A percentile compares a stretch with the other conserved stretches of the same genome.
Conservation (phyloP, 2,329 filamentous ascomycete genomes). For the Colletotrichum australisinense region DNA sequence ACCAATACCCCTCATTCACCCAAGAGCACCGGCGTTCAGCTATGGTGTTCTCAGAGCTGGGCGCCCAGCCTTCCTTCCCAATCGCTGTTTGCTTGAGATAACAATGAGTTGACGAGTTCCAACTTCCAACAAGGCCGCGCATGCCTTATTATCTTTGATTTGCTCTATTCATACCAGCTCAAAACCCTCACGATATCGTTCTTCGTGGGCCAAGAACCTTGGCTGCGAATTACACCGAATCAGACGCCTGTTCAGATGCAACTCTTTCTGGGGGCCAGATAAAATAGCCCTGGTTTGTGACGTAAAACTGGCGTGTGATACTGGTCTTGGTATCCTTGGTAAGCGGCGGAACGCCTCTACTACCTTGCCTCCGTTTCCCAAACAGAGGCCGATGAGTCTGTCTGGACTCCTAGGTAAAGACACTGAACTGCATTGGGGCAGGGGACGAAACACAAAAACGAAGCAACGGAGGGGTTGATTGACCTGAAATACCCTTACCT, state of each 20-base stretch:
- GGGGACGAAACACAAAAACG: slow-evolving; percentile 5
- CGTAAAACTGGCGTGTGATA: slow-evolving; percentile 19
- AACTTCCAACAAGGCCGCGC: not conserved
- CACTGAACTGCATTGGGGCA: not conserved
- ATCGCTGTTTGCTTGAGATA: not conserved
- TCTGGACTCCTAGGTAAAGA: slow-evolving; percentile 15
- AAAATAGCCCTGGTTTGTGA: slow-evolving; percentile 12
- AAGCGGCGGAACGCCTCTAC: slow-evolving; percentile 15
- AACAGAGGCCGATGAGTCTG: not conserved
- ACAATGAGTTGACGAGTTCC: not conserved
- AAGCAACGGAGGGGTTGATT: slow-evolving; percentile 11
- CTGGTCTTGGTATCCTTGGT: slow-evolving; percentile 29
- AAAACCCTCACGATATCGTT: not conserved
- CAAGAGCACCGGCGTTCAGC: not conserved
- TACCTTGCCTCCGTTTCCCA: not conserved
- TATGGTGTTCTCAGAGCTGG: not conserved
- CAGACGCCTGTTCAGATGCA: not conserved
- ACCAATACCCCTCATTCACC: not conserved
- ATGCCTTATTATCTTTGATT: not conserved
- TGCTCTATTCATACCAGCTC: not conserved
- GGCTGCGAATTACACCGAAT: slow-evolving; percentile 11
- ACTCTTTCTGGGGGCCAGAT: not conserved
- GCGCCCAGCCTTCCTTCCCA: not conserved
- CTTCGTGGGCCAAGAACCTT: slow-evolving; percentile 22
- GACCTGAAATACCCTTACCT: not conserved